phyloP scores from a whole-genome alignment of 2,329 filamentous ascomycete genomes.

The Golovinomyces cichoracearum region DNA sequence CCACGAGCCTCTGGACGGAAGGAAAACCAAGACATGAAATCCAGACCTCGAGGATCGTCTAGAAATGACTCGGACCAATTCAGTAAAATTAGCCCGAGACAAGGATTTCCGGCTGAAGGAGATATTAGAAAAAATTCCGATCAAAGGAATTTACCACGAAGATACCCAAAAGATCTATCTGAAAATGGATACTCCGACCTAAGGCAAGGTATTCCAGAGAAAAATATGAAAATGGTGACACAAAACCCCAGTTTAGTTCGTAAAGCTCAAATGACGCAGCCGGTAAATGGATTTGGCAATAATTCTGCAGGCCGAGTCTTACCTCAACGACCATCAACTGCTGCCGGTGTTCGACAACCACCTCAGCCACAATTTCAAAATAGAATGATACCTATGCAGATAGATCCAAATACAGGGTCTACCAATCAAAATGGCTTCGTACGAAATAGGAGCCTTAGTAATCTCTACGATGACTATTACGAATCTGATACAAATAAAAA shows the following conservation, averaged over 20 bases:
- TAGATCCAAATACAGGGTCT: slow-evolving; percentile 2
- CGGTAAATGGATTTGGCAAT: slow-evolving; percentile 9
- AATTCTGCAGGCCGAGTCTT: slow-evolving; percentile 21
- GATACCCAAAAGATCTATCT: slow-evolving; percentile 5
- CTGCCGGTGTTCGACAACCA: slow-evolving; percentile 25
- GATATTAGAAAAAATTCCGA: slow-evolving; percentile 9
- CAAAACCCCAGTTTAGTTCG: background rate
- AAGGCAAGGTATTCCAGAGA: slow-evolving; percentile 1
- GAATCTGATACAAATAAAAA: slow-evolving; percentile 4
- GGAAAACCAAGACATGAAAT: slow-evolving; percentile 6
- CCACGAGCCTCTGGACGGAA: slow-evolving; percentile 8
- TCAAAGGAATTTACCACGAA: slow-evolving; percentile 3
- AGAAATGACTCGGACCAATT: slow-evolving; percentile 10
- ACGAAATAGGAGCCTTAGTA: slow-evolving; percentile 19
- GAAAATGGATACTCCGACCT: slow-evolving; percentile 11
- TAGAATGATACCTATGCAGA: slow-evolving; percentile 13
- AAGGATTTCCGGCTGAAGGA: slow-evolving; percentile 5
- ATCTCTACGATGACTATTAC: slow-evolving; percentile 31
- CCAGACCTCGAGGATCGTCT: slow-evolving; percentile 1
- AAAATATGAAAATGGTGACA: background rate
- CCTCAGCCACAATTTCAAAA: slow-evolving; percentile 27
- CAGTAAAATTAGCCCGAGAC: slow-evolving; percentile 6
- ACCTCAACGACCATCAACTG: slow-evolving; percentile 29
- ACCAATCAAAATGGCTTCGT: background rate
- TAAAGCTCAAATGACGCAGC: background rate